phyloP scores from a whole-genome alignment of 148 eudicot species.

The Camellia lanceoleosa region DNA sequence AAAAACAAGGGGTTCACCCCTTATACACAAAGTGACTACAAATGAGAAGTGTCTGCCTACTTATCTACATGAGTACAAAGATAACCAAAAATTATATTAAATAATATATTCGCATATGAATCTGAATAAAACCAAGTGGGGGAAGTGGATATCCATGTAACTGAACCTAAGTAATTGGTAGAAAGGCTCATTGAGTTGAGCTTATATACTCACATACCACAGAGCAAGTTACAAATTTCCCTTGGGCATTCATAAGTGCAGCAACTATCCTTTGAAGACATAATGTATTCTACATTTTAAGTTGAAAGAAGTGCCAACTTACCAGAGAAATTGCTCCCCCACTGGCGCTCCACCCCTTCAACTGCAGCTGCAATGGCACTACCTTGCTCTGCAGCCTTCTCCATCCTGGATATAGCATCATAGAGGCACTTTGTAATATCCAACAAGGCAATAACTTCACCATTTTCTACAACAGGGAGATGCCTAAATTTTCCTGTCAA shows the following conservation, averaged over 20 bases:
- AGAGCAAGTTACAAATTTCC: background rate
- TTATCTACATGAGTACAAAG: too few species aligned
- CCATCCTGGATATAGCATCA: constrained; percentile 96
- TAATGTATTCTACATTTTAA: background rate
- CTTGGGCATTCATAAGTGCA: background rate
- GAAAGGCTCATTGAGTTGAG: background rate
- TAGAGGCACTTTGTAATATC: constrained; percentile 96
- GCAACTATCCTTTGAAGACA: background rate
- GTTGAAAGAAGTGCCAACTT: constrained; percentile 19
- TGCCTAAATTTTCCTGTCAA: constrained; percentile 89
- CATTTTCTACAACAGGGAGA: constrained; percentile 97
- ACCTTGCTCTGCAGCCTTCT: constrained; percentile 98
- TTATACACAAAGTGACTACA: background rate
- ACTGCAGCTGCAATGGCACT: constrained; percentile 98
- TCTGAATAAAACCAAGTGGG: too few species aligned
- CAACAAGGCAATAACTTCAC: constrained; percentile 92
- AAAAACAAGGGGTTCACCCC: background rate
- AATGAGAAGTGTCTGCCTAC: background rate
- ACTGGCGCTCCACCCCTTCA: constrained; percentile 90
- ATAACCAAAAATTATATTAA: background rate
- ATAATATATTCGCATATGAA: background rate
- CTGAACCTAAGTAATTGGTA: too few species aligned
- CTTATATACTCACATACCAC: background rate
- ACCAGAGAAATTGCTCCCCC: constrained; percentile 86
- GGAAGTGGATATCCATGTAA: too few species aligned